Base-by-base conservation (phyloP, 345 rosid genomes). In the Triadica sebifera region DNA sequence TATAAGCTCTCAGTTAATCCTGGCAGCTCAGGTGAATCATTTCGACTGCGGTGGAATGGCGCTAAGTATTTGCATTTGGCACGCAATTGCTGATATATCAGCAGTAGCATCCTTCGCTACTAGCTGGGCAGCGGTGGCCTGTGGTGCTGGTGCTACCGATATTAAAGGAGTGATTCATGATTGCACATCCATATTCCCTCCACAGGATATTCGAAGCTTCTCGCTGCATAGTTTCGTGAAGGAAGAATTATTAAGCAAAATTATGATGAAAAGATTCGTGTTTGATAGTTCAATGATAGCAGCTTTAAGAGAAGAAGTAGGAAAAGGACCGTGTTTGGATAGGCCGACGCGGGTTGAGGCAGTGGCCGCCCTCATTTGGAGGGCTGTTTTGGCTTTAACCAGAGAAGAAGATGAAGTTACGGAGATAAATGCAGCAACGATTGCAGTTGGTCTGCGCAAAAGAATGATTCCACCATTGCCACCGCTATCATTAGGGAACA, bases 111-210 rank as follows among this genome's bases (percentile, higher is more conserved):
- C 49, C 46, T 72, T 76, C 17, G 47, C 70, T 7, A 61, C 73
- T 1, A 63, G 24, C 2, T 76, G 83, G 83, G 74, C 67, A 9
- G 25, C 37, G 3, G 11, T 58, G 13, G 17, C 72, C 61, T 4
- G 41, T 3, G 72, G 50, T 39, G 49, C 10, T 4, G 4, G 65
- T 0, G 11, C 8, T 37, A 63, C 22, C 49, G 6, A 17, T n/a
- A 12, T 20, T 2, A 24, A 53, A 0, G 61, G 51, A 15, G 73
- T 76, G 10, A 52, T 80, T 19, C 71, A 8, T 34, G 81, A 78
- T 61, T 65, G 77, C 70, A 73, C 59, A 3, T 22, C 66, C 1
- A 34, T 82, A 12, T 82, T 82, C 63, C 85, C 79, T 13, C 83
- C 73, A 1, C 60, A 49, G 16, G 74, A 68, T 59, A 53, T 55